Percentiles rank a stretch among this genome's conserved stretches.
phyloP scores from a whole-genome alignment of 1,139 yeast species.

The Suhomyces terraborum region DNA sequence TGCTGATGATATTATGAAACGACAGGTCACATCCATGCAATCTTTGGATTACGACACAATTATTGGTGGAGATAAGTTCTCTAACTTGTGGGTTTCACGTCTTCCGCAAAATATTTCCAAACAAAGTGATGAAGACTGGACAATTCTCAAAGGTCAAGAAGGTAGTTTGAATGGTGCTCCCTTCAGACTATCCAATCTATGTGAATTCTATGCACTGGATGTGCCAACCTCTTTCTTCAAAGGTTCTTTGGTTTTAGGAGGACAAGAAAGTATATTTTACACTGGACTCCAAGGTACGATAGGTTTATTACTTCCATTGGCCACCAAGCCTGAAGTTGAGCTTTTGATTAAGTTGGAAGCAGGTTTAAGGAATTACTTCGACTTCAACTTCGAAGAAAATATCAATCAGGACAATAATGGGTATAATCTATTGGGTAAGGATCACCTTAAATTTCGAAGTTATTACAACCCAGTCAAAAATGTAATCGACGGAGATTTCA shows the following conservation, averaged over 20 bases:
- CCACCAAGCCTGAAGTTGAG: constrained; percentile 61
- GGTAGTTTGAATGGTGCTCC: constrained; percentile 52
- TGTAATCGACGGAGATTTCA: constrained; percentile 84
- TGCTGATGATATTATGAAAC: constrained; percentile 67
- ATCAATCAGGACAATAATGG: constrained; percentile 27
- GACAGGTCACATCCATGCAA: constrained; percentile 64
- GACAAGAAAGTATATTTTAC: constrained; percentile 66
- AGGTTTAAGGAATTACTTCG: constrained; percentile 41
- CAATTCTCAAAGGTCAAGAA: constrained; percentile 43
- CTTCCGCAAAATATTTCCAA: constrained; percentile 49
- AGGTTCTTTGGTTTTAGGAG: constrained; percentile 60
- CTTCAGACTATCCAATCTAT: constrained; percentile 52
- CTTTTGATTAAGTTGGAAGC: constrained; percentile 59
- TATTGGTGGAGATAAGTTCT: constrained; percentile 88
- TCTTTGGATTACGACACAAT: constrained; percentile 75
- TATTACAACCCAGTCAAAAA: constrained; percentile 76
- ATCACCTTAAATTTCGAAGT: constrained; percentile 68
- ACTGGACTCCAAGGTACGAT: constrained; percentile 81
- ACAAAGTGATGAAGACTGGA: constrained; percentile 53
- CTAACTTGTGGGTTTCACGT: constrained; percentile 71
- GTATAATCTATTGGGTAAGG: constrained; percentile 57
- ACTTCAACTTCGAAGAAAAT: constrained; percentile 30
- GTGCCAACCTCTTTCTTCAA: constrained; percentile 62
- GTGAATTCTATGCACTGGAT: constrained; percentile 72
- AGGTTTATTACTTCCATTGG: constrained; percentile 71